phyloP scores from a whole-genome alignment of 2,329 filamentous ascomycete species.

The Eurotiales sp. region DNA sequence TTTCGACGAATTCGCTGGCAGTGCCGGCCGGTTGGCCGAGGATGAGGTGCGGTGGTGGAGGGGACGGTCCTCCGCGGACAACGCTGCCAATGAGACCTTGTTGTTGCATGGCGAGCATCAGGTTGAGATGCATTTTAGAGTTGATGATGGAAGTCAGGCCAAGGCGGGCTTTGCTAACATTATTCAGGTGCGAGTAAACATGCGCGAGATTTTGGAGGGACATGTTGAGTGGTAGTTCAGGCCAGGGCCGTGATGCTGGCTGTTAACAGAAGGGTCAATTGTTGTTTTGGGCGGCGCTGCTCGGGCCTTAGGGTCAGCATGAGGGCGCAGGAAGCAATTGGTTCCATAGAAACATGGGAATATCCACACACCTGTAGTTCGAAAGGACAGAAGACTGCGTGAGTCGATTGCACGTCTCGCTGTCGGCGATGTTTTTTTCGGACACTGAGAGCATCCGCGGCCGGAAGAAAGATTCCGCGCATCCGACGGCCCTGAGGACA shows the following conservation, averaged over 20 bases:
- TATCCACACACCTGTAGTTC: no score
- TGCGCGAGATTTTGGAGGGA: constrained; percentile 71
- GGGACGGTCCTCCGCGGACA: constrained; percentile 64
- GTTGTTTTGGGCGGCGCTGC: no score
- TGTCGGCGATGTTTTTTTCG: no score
- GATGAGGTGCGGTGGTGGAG: constrained; percentile 51
- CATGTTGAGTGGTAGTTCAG: constrained; percentile 46
- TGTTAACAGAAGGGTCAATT: neutral
- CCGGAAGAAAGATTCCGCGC: neutral
- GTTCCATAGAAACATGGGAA: no score
- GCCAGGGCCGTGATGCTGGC: neutral
- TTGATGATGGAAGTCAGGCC: constrained; percentile 79
- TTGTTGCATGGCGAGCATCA: constrained; percentile 74
- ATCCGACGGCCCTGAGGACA: neutral
- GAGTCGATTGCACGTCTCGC: no score
- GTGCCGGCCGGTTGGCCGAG: constrained; percentile 49
- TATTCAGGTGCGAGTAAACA: constrained; percentile 88
- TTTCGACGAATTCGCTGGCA: constrained; percentile 31
- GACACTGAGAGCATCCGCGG: no score
- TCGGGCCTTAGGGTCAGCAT: no score
- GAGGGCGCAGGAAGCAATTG: no score
- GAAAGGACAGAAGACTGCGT: no score
- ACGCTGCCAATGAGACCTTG: constrained; percentile 78
- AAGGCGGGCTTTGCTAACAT: constrained; percentile 78
- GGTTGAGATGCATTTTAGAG: constrained; percentile 72